phyloP scores from a whole-genome alignment of 352 stramenopile genomes.

The Pythium volutum region DNA sequence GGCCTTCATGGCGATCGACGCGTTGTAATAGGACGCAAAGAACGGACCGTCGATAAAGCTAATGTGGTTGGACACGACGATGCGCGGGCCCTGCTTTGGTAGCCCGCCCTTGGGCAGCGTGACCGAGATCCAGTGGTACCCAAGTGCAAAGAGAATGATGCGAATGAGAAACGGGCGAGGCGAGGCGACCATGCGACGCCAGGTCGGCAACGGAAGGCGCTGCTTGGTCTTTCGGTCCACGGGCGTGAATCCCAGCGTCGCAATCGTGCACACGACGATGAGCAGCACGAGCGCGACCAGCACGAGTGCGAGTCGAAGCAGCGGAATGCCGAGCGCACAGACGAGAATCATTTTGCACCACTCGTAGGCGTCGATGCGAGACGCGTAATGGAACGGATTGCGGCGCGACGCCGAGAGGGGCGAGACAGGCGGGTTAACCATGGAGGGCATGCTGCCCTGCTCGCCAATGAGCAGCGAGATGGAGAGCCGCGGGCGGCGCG shows the following conservation, averaged over 20 bases:
- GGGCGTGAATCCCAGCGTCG: constrained; percentile 49
- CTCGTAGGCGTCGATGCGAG: constrained; percentile 55
- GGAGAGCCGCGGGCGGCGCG: neutral
- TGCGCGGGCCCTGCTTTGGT: constrained; percentile 27
- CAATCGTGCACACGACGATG: constrained; percentile 39
- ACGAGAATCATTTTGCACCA: constrained; percentile 50
- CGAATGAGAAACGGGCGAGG: constrained; percentile 43
- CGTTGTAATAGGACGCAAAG: constrained; percentile 46
- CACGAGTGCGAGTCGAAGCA: constrained; percentile 50
- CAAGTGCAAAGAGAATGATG: constrained; percentile 51
- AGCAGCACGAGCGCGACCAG: constrained; percentile 34
- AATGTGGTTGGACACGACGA: constrained; percentile 73
- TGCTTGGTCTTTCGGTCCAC: constrained; percentile 33
- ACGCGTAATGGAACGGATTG: constrained; percentile 66
- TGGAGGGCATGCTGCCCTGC: neutral
- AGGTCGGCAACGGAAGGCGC: constrained; percentile 31
- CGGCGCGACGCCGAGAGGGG: neutral
- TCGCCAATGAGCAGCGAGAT: constrained; percentile 13
- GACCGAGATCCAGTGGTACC: constrained; percentile 67
- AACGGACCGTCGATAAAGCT: constrained; percentile 68
- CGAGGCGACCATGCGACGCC: constrained; percentile 38
- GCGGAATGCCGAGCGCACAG: constrained; percentile 52
- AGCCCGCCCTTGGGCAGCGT: constrained; percentile 33
- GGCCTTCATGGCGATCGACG: constrained; percentile 74
- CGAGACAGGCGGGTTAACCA: neutral